Evolutionary conservation across 2,329 filamentous ascomycete genomes (phyloP).

Genomic region (Lomentospora prolificans): DNA sequence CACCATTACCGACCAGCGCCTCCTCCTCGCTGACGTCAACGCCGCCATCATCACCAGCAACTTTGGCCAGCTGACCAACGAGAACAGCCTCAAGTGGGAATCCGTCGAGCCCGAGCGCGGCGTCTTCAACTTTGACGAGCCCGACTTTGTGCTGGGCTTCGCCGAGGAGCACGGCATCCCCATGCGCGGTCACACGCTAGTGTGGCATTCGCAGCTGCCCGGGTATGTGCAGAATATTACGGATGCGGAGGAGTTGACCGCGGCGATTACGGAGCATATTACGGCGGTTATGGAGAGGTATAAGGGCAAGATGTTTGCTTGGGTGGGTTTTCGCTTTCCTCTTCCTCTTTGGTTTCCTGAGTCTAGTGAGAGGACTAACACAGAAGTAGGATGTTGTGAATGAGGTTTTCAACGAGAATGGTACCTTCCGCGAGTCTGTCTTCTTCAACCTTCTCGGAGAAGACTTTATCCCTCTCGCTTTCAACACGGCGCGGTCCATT

Average conservation of each 20-base stretch:
- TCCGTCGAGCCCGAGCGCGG: constrained; percentile 37
- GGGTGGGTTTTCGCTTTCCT: constrained; percentile 17
- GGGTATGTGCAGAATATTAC: constrained; percentile 48
- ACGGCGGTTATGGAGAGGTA: constrained; percentile 47
- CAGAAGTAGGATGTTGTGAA: constrained; percentile 46
- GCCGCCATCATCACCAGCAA: constrained; percentile 39
- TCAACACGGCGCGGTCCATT: constrained; percentile 56
- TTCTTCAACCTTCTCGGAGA: constrained; percentile 62
- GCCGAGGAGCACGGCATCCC: constrained; percentile 45
- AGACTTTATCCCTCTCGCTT: constrained; percentile 60
- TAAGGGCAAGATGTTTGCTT: constrained; percentile 53
- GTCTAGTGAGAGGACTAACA: background rate
- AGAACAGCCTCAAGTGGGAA: constrained; percentile 67
- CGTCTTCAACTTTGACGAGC: constrained; percentile 44
- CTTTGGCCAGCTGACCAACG: constrained; percentile 56
- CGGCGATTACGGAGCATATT: constrained; percentile 51
- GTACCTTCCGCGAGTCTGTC: constrained; percentile 47
- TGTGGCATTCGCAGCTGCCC: constrained; percentile 54
- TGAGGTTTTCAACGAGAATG: constrained; percentile 55
- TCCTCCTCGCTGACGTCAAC: constrained; percentile 39
- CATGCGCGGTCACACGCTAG: constrained; percentile 55
- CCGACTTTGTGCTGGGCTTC: constrained; percentile 51
- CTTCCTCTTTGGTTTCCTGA: background rate
- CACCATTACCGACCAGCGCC: constrained; percentile 43
- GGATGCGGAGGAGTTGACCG: constrained; percentile 39